Conservation (phyloP, 495 filamentous ascomycete genomes). For the Neurospora sp. region DNA sequence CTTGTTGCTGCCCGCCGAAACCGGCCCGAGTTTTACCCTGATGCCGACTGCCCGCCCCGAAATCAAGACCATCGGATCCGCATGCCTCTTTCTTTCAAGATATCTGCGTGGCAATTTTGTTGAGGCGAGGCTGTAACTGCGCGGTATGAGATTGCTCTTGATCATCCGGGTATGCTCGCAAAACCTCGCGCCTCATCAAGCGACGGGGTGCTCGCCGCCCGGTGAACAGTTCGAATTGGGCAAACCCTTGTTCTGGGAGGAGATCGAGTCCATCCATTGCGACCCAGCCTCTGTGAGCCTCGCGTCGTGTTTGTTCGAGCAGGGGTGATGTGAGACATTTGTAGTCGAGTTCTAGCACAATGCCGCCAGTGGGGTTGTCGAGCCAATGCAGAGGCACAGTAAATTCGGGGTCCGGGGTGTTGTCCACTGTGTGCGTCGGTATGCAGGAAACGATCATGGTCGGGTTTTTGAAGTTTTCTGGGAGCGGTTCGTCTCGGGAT, state of each 20-base stretch:
- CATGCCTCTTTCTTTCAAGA: not conserved
- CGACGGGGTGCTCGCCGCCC: slow-evolving; percentile 59
- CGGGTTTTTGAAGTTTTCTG: slow-evolving; percentile 44
- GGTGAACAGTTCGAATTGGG: slow-evolving; percentile 69
- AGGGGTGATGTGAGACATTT: slow-evolving; percentile 57
- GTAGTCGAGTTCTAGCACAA: slow-evolving; percentile 64
- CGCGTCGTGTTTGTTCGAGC: slow-evolving; percentile 49
- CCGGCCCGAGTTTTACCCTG: not conserved
- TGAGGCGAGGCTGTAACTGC: slow-evolving; percentile 22
- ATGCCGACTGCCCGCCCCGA: not conserved
- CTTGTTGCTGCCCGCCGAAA: not conserved
- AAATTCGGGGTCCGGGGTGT: slow-evolving; percentile 54
- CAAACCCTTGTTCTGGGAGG: slow-evolving; percentile 65
- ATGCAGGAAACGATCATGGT: slow-evolving; percentile 65
- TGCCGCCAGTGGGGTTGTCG: slow-evolving; percentile 58
- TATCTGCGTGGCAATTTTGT: slow-evolving; percentile 18
- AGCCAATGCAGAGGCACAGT: slow-evolving; percentile 59
- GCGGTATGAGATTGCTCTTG: slow-evolving; percentile 18
- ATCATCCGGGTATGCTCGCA: slow-evolving; percentile 39
- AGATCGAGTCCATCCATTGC: slow-evolving; percentile 63
- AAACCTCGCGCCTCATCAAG: slow-evolving; percentile 58
- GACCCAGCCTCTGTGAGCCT: slow-evolving; percentile 57
- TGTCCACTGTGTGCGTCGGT: slow-evolving; percentile 51
- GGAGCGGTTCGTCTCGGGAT: slow-evolving; percentile 52
- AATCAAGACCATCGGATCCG: not conserved